phyloP scores from a whole-genome alignment of 177 flowering plant genomes.

The Tripterygium wilfordii region DNA sequence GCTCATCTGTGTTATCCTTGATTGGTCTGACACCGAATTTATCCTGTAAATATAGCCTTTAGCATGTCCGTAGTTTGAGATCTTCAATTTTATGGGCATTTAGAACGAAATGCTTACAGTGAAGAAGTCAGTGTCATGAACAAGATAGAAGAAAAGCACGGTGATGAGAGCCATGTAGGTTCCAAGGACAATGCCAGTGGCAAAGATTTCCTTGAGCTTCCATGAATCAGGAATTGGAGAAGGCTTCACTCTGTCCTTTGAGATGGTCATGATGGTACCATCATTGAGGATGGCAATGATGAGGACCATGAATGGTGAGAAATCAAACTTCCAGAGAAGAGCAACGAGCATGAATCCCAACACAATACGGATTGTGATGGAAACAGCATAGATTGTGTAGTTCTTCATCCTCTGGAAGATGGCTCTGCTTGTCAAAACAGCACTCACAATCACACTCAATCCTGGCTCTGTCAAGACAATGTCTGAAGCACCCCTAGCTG shows the following conservation, averaged over 20 bases:
- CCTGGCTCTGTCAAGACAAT: slow-evolving; percentile 67
- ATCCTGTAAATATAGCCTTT: slow-evolving; percentile 26
- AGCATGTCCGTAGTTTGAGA: too few relatives aligned
- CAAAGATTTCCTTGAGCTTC: slow-evolving; percentile 64
- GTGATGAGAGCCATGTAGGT: slow-evolving; percentile 65
- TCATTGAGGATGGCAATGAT: slow-evolving; percentile 62
- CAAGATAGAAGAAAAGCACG: slow-evolving; percentile 58
- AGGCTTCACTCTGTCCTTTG: slow-evolving; percentile 65
- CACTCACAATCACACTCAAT: too few relatives aligned
- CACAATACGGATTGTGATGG: slow-evolving; percentile 64
- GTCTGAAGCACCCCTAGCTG: slow-evolving; percentile 59
- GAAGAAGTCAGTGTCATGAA: slow-evolving; percentile 39
- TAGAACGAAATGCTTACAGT: slow-evolving; percentile 23
- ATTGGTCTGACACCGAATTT: slow-evolving; percentile 41
- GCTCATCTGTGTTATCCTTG: slow-evolving; percentile 26
- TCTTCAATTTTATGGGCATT: neutral
- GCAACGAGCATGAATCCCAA: slow-evolving; percentile 57
- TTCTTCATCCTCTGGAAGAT: slow-evolving; percentile 68
- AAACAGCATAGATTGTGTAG: slow-evolving; percentile 68
- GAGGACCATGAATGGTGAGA: slow-evolving; percentile 60
- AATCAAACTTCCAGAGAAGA: slow-evolving; percentile 54
- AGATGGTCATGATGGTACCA: slow-evolving; percentile 74
- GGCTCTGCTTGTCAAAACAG: too few relatives aligned
- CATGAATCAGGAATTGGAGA: slow-evolving; percentile 61
- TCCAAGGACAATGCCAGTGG: slow-evolving; percentile 61